Base-by-base conservation (phyloP, 179 eudicot species). In the Beta macrorhiza region DNA sequence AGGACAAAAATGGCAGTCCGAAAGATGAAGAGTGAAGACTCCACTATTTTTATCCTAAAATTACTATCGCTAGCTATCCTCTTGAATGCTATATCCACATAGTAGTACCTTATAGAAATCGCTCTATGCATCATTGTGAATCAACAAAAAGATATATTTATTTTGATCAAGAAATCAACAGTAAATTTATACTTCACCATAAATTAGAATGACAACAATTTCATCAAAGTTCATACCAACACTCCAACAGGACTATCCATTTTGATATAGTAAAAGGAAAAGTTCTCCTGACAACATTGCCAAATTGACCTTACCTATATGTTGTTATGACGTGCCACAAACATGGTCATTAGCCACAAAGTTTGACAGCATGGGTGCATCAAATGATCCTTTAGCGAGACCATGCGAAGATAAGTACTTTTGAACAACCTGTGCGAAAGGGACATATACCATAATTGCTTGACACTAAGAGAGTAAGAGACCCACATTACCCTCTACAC, bases 301-400 rank as follows among this genome's bases (percentile, higher is more conserved):
- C 74, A 17, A 70, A 17, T 52, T 7, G 61, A n/a, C 76, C 25
- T 25, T 25, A 25, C 25, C 78, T 57, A 45, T 12, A 55, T 0
- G 7, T 42, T 47, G 20, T 10, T 45, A 59, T 44, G 11, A 49
- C 53, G 51, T 42, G 67, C 51, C 55, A 65, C 52, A 65, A 55
- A 16, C 0, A 62, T 19, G 49, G 16, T 77, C 22, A 64, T 45
- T 17, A 32, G 56, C 72, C 71, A 58, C 10, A 61, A 20, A 58
- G 37, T 53, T 74, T 64, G 53, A 64, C 65, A 80, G 9, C 44
- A n/a, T 67, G 55, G 37, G 74, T 53, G 63, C 51, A 42, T 55
- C 58, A 17, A 67, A 67, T 75, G 25, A 69, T 44, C 68, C 53
- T 20, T 74, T 22, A 25, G 15, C 29, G 52, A 76, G 29, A 75